A percentile compares a stretch with the other conserved stretches of the same genome.
Conservation (phyloP, 495 filamentous ascomycete genomes). For the Lasiosphaeris hirsuta region DNA sequence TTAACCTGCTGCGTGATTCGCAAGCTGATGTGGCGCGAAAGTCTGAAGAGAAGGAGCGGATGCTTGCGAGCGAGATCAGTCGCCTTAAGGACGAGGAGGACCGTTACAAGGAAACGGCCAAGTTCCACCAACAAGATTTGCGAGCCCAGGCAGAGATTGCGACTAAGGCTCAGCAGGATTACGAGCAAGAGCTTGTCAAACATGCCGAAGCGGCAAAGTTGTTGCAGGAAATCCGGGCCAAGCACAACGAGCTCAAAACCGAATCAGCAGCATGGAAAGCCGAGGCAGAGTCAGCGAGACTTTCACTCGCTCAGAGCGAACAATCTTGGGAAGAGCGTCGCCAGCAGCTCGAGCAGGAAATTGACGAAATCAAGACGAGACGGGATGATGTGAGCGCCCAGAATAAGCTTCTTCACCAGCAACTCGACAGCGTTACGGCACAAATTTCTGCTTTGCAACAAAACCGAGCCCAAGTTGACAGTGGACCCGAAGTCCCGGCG, state of each 20-base stretch:
- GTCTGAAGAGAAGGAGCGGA: slow-evolving; percentile 74
- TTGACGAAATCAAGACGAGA: slow-evolving; percentile 70
- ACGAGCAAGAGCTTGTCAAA: slow-evolving; percentile 88
- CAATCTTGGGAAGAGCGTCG: slow-evolving; percentile 81
- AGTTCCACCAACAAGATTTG: slow-evolving; percentile 82
- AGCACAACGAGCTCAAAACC: slow-evolving; percentile 77
- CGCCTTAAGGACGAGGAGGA: slow-evolving; percentile 84
- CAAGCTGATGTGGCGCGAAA: slow-evolving; percentile 70
- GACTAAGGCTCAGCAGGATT: slow-evolving; percentile 86
- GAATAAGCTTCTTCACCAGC: slow-evolving; percentile 82
- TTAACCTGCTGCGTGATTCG: slow-evolving; percentile 71
- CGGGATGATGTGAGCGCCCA: slow-evolving; percentile 79
- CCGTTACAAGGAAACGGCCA: slow-evolving; percentile 67
- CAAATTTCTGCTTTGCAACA: slow-evolving; percentile 77
- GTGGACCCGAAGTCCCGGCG: slow-evolving; percentile 38
- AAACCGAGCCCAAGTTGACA: slow-evolving; percentile 56
- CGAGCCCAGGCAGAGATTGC: slow-evolving; percentile 92
- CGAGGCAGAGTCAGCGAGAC: slow-evolving; percentile 77
- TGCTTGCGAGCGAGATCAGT: slow-evolving; percentile 69
- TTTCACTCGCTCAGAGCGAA: slow-evolving; percentile 73
- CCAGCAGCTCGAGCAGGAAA: slow-evolving; percentile 76
- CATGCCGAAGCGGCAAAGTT: slow-evolving; percentile 88
- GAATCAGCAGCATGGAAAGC: slow-evolving; percentile 66
- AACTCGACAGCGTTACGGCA: slow-evolving; percentile 74
- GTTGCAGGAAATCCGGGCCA: slow-evolving; percentile 70